Percentiles rank a stretch among this genome's conserved stretches.
phyloP scores from a whole-genome alignment of 2,329 filamentous ascomycete genomes.

The Diaporthe vexans region DNA sequence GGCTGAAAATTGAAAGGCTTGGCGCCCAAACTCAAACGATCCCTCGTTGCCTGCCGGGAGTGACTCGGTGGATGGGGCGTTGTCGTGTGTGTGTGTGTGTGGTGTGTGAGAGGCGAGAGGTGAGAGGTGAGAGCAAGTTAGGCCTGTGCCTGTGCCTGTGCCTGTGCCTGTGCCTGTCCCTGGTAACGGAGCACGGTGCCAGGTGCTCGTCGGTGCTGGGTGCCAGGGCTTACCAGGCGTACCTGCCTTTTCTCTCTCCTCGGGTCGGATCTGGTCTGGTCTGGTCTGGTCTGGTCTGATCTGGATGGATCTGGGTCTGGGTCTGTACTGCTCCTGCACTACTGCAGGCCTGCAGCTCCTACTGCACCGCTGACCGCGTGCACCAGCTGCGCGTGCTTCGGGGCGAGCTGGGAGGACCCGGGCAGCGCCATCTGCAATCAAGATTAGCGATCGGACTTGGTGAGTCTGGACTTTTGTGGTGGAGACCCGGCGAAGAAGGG shows the following conservation, averaged over 20 bases:
- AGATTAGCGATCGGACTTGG: conserved; percentile 38
- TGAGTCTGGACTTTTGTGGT: conserved; percentile 36
- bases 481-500: conserved; percentile 32
- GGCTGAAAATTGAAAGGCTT: conserved; percentile 31
- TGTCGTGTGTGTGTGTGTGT: not conserved
- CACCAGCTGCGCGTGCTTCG: conserved; percentile 9
- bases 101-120: not conserved
- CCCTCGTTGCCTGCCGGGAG: conserved; percentile 25
- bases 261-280: conserved; percentile 17
- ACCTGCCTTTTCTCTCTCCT: no score
- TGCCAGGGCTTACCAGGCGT: no score
- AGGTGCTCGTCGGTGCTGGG: no score
- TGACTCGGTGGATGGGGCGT: not conserved
- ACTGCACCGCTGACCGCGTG: conserved; percentile 15
- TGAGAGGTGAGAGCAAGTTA: not conserved
- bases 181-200: no score
- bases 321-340: conserved; percentile 27
- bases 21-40: conserved; percentile 25
- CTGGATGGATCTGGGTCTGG: conserved; percentile 31
- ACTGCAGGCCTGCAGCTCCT: conserved; percentile 23
- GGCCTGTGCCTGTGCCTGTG: no score
- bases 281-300: conserved; percentile 21
- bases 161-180: no score
- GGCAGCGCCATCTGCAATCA: conserved; percentile 26
- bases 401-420: conserved; percentile 23